A percentile compares a stretch with the other conserved stretches of the same genome.
Conservation (phyloP, 129 eudicot genomes). For the Tagetes patula region DNA sequence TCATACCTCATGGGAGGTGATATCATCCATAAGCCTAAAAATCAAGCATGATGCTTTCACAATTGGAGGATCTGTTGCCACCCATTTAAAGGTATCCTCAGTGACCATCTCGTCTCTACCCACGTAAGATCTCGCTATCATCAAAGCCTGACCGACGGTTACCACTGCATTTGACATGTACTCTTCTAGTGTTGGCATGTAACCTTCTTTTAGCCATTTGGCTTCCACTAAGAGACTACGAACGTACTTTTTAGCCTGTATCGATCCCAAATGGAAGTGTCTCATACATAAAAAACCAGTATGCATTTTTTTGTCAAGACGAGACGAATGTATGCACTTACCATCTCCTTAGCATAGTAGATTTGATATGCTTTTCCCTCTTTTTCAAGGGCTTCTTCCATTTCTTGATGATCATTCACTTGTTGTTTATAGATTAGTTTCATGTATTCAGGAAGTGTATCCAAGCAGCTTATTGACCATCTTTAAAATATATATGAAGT, state of each 20-base stretch:
- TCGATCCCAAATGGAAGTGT: not conserved
- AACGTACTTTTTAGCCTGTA: constrained; percentile 21
- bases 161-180: constrained; percentile 31
- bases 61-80: constrained; percentile 29
- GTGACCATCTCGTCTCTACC: constrained; percentile 31
- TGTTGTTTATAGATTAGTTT: constrained; percentile 33
- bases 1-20: constrained; percentile 37
- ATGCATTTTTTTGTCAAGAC: not conserved
- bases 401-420: constrained; percentile 24
- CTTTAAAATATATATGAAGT: constrained; percentile 7
- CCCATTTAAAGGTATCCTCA: constrained; percentile 48
- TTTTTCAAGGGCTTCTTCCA: constrained; percentile 25
- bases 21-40: constrained; percentile 46
- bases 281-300: not conserved
- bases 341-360: constrained; percentile 26
- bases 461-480: constrained; percentile 35
- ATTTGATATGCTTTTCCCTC: constrained; percentile 25
- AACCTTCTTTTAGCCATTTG: constrained; percentile 35
- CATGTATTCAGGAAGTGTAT: constrained; percentile 50
- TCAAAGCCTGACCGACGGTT: constrained; percentile 12
- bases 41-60: constrained; percentile 32
- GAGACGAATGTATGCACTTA: not conserved
- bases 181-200: constrained; percentile 42
- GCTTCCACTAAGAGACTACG: constrained; percentile 26
- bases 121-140: constrained; percentile 23